Conservation (phyloP, 148 eudicot genomes). For the Silene conica region DNA sequence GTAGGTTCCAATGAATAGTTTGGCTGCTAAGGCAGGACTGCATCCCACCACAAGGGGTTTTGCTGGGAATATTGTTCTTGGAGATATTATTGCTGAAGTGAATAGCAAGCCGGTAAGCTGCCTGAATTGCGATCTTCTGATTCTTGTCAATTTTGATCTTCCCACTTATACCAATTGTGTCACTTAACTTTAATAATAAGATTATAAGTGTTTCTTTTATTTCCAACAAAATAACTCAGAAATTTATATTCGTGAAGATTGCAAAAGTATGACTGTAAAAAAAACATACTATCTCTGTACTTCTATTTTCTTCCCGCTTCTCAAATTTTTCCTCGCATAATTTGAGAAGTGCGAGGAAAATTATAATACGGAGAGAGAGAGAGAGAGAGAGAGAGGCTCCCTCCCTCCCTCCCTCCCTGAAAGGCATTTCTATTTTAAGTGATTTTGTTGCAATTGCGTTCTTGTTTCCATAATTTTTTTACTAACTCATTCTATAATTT, state of each 20-base stretch:
- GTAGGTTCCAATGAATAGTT: slow-evolving; percentile 83
- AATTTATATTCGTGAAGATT: too few species aligned
- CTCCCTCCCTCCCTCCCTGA: too few species aligned
- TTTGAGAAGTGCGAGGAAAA: too few species aligned
- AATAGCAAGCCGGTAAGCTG: slow-evolving; percentile 71
- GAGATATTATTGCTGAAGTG: slow-evolving; percentile 80
- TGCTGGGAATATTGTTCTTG: slow-evolving; percentile 89
- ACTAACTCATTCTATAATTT: too few species aligned
- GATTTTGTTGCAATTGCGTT: too few species aligned
- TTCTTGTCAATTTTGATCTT: not conserved
- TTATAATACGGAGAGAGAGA: too few species aligned
- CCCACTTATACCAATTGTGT: not conserved
- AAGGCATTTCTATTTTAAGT: too few species aligned
- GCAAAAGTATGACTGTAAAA: too few species aligned
- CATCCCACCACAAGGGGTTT: slow-evolving; percentile 88
- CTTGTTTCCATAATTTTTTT: too few species aligned
- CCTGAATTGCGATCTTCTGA: not conserved
- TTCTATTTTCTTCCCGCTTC: too few species aligned
- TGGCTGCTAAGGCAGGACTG: slow-evolving; percentile 91
- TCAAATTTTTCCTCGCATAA: too few species aligned
- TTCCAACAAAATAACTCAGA: not conserved
- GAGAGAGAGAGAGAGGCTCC: too few species aligned
- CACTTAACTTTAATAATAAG: not conserved
- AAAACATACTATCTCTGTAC: not conserved
- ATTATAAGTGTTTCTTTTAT: not conserved